These are phyloP conservation scores for Epichloe coenophiala DNA, from an alignment of 2,329 filamentous ascomycete genomes.

Conservation along the genomic window DNA sequence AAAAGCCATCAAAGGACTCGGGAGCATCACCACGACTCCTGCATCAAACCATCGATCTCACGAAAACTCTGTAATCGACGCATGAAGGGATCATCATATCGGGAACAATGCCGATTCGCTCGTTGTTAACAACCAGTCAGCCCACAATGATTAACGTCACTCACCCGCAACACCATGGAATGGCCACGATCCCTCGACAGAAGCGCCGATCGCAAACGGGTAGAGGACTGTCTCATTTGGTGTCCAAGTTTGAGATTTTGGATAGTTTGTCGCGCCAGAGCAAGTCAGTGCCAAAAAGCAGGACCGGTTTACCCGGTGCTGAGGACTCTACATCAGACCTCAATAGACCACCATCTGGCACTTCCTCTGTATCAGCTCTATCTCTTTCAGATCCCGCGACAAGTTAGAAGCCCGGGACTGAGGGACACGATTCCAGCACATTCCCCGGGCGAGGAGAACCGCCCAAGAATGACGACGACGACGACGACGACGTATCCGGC, in stretches of 20 bases:
- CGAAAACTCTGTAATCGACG: background rate
- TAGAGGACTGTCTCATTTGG: slow-evolving; percentile 16
- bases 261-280: slow-evolving; percentile 9
- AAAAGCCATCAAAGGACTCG: background rate
- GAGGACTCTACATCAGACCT: background rate
- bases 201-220: background rate
- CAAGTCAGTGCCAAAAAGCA: background rate
- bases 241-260: slow-evolving; percentile 23
- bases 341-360: background rate
- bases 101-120: slow-evolving; percentile 1
- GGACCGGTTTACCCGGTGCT: background rate
- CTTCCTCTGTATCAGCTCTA: background rate
- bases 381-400: background rate
- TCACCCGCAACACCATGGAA: background rate
- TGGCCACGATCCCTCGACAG: background rate
- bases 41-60: background rate
- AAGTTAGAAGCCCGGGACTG: background rate
- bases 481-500: background rate
- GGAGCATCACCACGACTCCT: background rate
- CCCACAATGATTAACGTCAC: background rate
- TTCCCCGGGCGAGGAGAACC: too few species aligned
- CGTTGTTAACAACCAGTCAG: slow-evolving; percentile 1
- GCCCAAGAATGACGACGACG: background rate
- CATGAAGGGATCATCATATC: background rate
- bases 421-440: too few species aligned